phyloP scores from a whole-genome alignment of 345 rosid species.

The Physaria fendleri region DNA sequence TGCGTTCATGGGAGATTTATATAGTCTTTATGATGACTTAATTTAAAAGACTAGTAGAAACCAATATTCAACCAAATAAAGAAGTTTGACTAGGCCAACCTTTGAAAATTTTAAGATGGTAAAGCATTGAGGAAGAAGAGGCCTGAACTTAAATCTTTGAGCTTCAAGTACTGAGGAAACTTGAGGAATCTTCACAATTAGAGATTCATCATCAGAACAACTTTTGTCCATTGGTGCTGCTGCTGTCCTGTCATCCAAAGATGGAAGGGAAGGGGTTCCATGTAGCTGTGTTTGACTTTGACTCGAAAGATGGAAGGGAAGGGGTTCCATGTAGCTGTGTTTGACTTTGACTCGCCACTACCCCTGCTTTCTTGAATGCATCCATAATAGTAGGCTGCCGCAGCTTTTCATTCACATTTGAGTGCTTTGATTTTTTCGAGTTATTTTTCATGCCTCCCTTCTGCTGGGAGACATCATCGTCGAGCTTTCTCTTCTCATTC shows the following conservation, averaged over 20 bases:
- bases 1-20: not conserved
- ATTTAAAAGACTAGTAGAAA: not conserved
- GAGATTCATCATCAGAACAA: conserved; percentile 31
- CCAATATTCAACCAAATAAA: not conserved
- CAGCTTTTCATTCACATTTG: conserved; percentile 35
- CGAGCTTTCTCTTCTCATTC: conserved; percentile 34
- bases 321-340: conserved; percentile 39
- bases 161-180: conserved; percentile 44
- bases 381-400: conserved; percentile 59
- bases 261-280: conserved; percentile 34
- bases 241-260: conserved; percentile 26
- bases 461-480: conserved; percentile 30
- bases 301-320: conserved; percentile 27
- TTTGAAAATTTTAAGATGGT: conserved; percentile 55
- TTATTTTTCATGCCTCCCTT: conserved; percentile 39
- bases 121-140: conserved; percentile 52
- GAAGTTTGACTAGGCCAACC: conserved; percentile 35
- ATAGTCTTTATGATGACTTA: not conserved
- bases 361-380: conserved; percentile 49
- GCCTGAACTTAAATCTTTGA: conserved; percentile 78
- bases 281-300: conserved; percentile 44
- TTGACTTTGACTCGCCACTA: conserved; percentile 44
- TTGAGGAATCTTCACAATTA: conserved; percentile 52
- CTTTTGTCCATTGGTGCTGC: conserved; percentile 28
- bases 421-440: conserved; percentile 32